Conservation (phyloP, 2,329 filamentous ascomycete genomes). For the Fusarium torulosum region DNA sequence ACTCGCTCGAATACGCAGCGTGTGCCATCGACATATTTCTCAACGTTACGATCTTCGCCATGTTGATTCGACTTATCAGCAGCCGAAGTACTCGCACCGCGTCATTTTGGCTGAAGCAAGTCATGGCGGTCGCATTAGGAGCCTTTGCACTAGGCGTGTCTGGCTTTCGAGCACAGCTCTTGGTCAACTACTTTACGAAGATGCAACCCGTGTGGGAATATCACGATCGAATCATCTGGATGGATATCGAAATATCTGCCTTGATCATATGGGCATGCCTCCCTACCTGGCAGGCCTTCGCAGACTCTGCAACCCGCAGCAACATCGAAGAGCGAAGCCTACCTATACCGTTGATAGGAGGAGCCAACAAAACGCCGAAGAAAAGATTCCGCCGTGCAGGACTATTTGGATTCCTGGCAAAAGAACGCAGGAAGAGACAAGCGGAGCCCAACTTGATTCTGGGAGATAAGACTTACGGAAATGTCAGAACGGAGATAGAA, state of each 20-base stretch:
- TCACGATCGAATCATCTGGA: constrained; percentile 58
- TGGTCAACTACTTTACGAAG: constrained; percentile 49
- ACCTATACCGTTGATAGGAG: constrained; percentile 37
- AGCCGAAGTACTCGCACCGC: constrained; percentile 54
- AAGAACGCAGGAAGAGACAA: constrained; percentile 44
- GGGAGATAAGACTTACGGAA: constrained; percentile 49
- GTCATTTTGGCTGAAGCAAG: constrained; percentile 60
- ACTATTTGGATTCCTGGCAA: constrained; percentile 2
- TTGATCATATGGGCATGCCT: constrained; percentile 59
- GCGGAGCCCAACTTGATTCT: constrained; percentile 44
- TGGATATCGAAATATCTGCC: constrained; percentile 57
- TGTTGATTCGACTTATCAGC: constrained; percentile 58
- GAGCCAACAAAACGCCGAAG: constrained; percentile 1
- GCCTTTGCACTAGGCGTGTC: constrained; percentile 56
- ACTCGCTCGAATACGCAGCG: constrained; percentile 56
- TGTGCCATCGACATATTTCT: constrained; percentile 61
- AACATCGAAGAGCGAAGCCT: constrained; percentile 9
- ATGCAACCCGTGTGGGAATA: constrained; percentile 59
- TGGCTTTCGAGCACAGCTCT: constrained; percentile 53
- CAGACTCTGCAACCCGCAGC: background rate
- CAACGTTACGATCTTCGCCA: constrained; percentile 58
- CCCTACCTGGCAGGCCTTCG: constrained; percentile 52
- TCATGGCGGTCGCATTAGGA: constrained; percentile 60
- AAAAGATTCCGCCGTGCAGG: background rate
- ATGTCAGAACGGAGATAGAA: constrained; percentile 51